phyloP scores from a whole-genome alignment of 2,329 filamentous ascomycete species.

The Penicillium verrucosum region DNA sequence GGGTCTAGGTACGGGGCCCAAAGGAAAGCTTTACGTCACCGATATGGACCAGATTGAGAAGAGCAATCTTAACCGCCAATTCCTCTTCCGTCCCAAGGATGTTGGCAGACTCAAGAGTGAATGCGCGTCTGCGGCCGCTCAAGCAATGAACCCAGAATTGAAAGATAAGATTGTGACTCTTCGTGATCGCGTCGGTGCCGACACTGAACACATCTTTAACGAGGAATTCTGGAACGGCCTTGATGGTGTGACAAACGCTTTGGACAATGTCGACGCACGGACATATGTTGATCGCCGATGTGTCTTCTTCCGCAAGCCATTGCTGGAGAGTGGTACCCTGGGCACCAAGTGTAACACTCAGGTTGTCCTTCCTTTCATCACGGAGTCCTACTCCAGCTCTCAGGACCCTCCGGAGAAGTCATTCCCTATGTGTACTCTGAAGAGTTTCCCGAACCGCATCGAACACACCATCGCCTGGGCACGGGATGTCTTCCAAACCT shows the following conservation, averaged over 20 bases:
- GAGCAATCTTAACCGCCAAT: constrained; percentile 97
- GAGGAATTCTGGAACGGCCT: constrained; percentile 85
- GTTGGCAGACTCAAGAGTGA: constrained; percentile 97
- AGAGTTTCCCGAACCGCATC: constrained; percentile 96
- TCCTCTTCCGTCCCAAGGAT: constrained; percentile 89
- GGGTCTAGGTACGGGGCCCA: constrained; percentile 80
- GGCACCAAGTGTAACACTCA: constrained; percentile 99
- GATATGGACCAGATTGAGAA: constrained; percentile 99
- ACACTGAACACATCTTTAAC: constrained; percentile 92
- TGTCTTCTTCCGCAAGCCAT: constrained; percentile 95
- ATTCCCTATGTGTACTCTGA: constrained; percentile 97
- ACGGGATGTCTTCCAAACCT: constrained; percentile 89
- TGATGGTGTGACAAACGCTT: constrained; percentile 91
- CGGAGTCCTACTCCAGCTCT: constrained; percentile 95
- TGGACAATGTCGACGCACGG: constrained; percentile 95
- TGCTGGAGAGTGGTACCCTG: constrained; percentile 95
- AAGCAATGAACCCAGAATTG: constrained; percentile 93
- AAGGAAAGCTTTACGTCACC: constrained; percentile 86
- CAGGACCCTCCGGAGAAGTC: constrained; percentile 98
- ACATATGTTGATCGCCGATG: constrained; percentile 95
- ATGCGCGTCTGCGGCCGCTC: constrained; percentile 81
- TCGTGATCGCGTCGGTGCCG: constrained; percentile 83
- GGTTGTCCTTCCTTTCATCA: constrained; percentile 84
- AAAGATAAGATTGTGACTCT: constrained; percentile 78
- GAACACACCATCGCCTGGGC: constrained; percentile 99